A percentile compares a stretch with the other conserved stretches of the same genome.
Evolutionary conservation across 768 basidiomycete species (phyloP).

Genomic region (Pleurotus giganteus): DNA sequence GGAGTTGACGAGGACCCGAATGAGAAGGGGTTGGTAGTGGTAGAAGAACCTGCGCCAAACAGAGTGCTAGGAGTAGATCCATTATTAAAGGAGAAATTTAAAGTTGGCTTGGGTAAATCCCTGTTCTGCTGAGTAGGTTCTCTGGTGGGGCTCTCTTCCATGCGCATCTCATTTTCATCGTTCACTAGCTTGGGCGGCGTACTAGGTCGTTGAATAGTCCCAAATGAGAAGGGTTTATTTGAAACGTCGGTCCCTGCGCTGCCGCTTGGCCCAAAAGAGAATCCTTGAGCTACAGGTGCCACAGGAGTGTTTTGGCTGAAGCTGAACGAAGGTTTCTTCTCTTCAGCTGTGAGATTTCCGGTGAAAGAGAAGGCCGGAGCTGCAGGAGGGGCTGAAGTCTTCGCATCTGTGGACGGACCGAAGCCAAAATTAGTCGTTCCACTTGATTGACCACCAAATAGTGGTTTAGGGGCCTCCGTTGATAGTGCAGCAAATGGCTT

Average conservation of each 20-base stretch:
- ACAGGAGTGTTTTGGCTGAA: slow-evolving; percentile 41
- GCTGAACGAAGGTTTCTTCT: slow-evolving; percentile 36
- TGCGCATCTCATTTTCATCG: slow-evolving; percentile 63
- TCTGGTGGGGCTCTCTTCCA: slow-evolving; percentile 81
- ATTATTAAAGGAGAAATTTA: slow-evolving; percentile 3
- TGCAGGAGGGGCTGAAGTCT: slow-evolving; percentile 13
- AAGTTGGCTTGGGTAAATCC: slow-evolving; percentile 11
- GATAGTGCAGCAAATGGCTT: slow-evolving; percentile 10
- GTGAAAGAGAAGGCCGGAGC: slow-evolving; percentile 46
- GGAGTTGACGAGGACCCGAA: slow-evolving; percentile 38
- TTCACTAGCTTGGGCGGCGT: slow-evolving; percentile 57
- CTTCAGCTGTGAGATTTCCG: slow-evolving; percentile 28
- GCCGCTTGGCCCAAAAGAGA: slow-evolving; percentile 46
- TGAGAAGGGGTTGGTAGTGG: slow-evolving; percentile 46
- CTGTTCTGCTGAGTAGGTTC: slow-evolving; percentile 47
- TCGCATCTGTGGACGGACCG: slow-evolving; percentile 5
- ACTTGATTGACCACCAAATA: slow-evolving; percentile 31
- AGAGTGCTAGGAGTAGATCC: background rate
- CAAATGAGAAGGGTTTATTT: slow-evolving; percentile 53
- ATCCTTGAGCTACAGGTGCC: slow-evolving; percentile 29
- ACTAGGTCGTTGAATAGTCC: slow-evolving; percentile 40
- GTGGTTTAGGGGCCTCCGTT: slow-evolving; percentile 38
- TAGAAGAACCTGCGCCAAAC: slow-evolving; percentile 27
- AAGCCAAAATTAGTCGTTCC: slow-evolving; percentile 13
- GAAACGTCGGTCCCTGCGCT: slow-evolving; percentile 38